These are phyloP conservation scores for Acanthochlamys bracteata DNA, from an alignment of 106 monocot genomes.

Conservation along the genomic window DNA sequence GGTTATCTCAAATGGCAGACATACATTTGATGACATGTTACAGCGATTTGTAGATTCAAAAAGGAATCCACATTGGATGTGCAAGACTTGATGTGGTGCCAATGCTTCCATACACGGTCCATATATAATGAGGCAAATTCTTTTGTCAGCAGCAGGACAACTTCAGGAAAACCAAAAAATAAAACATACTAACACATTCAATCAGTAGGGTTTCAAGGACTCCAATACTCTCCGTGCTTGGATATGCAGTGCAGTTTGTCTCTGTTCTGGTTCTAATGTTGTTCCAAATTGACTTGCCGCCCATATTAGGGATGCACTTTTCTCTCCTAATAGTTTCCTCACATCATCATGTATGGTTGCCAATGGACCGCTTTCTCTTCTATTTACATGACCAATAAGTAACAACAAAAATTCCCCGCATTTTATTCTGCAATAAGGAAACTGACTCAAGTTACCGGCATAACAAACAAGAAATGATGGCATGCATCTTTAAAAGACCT, in stretches of 20 bases:
- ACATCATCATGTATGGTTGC: constrained; percentile 61
- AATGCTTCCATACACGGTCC: not conserved
- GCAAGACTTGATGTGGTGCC: not conserved
- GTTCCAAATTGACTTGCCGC: constrained; percentile 86
- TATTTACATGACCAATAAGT: constrained; percentile 77
- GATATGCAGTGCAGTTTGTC: constrained; percentile 66
- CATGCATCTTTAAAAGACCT: no score
- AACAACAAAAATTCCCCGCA: constrained; percentile 87
- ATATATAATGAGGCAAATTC: not conserved
- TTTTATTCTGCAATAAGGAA: constrained; percentile 54
- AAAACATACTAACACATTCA: not conserved
- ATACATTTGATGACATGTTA: no score
- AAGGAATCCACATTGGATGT: no score
- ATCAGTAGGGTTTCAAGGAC: constrained; percentile 21
- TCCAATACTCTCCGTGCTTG: constrained; percentile 83
- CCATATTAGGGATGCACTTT: constrained; percentile 89
- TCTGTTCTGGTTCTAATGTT: constrained; percentile 64
- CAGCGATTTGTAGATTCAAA: no score
- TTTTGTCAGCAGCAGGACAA: not conserved
- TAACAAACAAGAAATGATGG: not conserved
- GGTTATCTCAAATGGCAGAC: no score
- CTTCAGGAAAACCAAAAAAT: not conserved
- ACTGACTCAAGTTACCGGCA: not conserved
- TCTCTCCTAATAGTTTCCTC: constrained; percentile 52
- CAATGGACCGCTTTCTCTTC: constrained; percentile 43